Evolutionary conservation across 768 basidiomycete species (phyloP).

Genomic region (Cyclocybe aegerita): DNA sequence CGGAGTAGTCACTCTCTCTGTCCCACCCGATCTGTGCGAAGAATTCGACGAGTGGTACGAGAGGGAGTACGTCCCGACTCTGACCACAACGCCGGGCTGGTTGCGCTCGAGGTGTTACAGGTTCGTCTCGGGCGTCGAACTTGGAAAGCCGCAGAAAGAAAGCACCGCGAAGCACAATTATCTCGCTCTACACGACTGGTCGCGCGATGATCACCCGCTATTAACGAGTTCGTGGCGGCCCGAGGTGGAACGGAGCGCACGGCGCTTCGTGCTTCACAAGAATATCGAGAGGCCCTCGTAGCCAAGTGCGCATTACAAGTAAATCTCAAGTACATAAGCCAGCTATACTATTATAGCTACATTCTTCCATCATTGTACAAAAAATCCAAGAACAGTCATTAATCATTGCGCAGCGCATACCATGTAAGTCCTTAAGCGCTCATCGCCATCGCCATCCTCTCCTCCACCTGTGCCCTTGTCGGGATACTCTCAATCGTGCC

Average conservation of each 20-base stretch:
- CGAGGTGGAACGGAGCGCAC: constrained; percentile 22
- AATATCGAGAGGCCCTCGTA: constrained; percentile 9
- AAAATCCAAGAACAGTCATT: too few relatives aligned
- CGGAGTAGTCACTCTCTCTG: constrained; percentile 20
- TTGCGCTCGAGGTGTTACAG: constrained; percentile 28
- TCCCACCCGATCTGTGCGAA: constrained; percentile 19
- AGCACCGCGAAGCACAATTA: constrained; percentile 24
- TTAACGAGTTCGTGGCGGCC: constrained; percentile 22
- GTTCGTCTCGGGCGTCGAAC: constrained; percentile 18
- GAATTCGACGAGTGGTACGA: constrained; percentile 38
- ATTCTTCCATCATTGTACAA: too few relatives aligned
- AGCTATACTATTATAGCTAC: too few relatives aligned
- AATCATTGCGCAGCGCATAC: too few relatives aligned
- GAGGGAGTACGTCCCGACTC: constrained; percentile 30
- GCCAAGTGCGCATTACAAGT: too few relatives aligned
- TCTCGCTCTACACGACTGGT: constrained; percentile 32
- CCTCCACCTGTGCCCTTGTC: constrained; percentile 35
- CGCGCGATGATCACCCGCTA: constrained; percentile 17
- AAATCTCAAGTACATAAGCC: too few relatives aligned
- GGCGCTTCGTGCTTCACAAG: constrained; percentile 26
- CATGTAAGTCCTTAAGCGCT: background rate
- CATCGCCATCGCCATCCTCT: constrained; percentile 18
- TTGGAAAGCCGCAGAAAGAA: constrained; percentile 12
- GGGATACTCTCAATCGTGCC: constrained; percentile 64
- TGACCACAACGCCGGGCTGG: constrained; percentile 30